Base-by-base conservation (phyloP, 331 rosid species). In the Malus hybrid region DNA sequence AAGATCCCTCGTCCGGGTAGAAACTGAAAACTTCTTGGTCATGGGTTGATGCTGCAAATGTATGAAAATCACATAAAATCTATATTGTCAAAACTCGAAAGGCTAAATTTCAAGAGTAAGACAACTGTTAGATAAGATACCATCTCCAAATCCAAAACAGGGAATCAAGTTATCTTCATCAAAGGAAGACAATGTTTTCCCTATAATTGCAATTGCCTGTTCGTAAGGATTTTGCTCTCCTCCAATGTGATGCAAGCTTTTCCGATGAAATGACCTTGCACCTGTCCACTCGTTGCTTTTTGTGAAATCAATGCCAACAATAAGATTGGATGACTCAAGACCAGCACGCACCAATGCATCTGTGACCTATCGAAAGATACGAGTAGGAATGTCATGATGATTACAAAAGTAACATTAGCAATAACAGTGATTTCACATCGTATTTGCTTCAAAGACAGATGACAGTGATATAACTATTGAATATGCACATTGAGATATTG, bases 251-350 rank as follows among this genome's bases (percentile, higher is more conserved):
- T 95, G 99, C 83, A 95, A 84, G 82, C 99, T 90, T 86, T 78
- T 92, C 72, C 97, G 80, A 46, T 95, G 85, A 70, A 90, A 95
- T 28, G 99, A 92, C 84, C 88, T 83, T 31, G 86, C 82, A 46
- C 99, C 99, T 89, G 99, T 95, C 99, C 99, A 95, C 80, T 95
- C 99, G 76, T 95, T 95, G 90, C 99, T 95, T 90, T 95, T 92
- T 12, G 99, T 95, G 84, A 92, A 95, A 82, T 95, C 99, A 75
- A 95, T 89, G 63, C 99, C 99, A 28, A 95, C 97, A 75, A 95
- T 88, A 56, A 95, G 93, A 87, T 95, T 95, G 15, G 98, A 90
- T 22, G 98, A 95, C 87, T 95, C 98, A 10, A 95, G 76, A 46
- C 99, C 99, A 80, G 98, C 93, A 32, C 67, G 72, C 32, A 90